Evolutionary conservation across 129 eudicot genomes (phyloP), one percentile per base, ranked within the genome.

Genomic region (Artemisia annua): DNA sequence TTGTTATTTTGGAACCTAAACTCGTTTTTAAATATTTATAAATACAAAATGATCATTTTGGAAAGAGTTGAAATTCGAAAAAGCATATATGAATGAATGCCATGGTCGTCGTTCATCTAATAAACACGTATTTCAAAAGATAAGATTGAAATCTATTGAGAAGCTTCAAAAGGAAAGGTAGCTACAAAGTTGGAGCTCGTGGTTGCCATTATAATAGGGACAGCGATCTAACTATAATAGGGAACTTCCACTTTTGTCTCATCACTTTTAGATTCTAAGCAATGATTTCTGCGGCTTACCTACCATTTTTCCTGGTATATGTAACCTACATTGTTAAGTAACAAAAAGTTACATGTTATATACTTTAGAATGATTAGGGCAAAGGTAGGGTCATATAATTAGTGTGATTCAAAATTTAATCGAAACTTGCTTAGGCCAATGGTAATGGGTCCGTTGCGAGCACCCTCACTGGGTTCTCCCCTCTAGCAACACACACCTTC

Each of bases 281-380:
- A 78, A 70, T 70, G 77, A 70, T 78, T 39, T 78, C 50, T 63
- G 52, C 16, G 60, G 60, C 13, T 51, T 70, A 63, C 77, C 82
- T 44, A 78, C 59, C 66, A 63, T 35, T 19, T 6, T n/a, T 70
- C 71, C 7, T 70, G 77, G 53, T 57, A 43, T 64, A 65, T 71
- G 78, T 78, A 78, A 78, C 82, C 82, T 71, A 78, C 73, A 71
- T 78, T 55, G 67, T 71, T 78, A 71, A 78, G 82, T 71, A 78
- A 78, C 67, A 32, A 32, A 59, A 49, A 71, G 56, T 62, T 44
- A 53, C 50, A 18, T 70, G 66, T 63, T 70, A 20, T n/a, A n/a
- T 15, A 52, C 50, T 70, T 67, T 63, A 28, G 17, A 43, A 78
- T 71, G 72, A 78, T 50, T 55, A 71, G 35, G 64, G 49, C 20